Conservation (phyloP, 2,329 filamentous ascomycete species). For the Phaeosphaeria sp. region DNA sequence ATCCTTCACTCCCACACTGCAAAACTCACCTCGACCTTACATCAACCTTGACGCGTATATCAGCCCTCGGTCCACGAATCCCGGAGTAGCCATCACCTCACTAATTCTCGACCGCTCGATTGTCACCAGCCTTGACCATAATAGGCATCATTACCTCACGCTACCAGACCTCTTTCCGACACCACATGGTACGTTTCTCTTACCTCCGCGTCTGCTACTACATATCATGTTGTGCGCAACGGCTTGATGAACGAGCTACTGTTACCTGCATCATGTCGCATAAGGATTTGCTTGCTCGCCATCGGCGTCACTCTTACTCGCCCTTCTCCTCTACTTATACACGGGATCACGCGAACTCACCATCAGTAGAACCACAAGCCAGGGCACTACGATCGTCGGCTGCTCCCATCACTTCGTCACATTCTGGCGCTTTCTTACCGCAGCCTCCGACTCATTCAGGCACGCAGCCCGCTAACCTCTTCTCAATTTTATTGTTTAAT, state of each 20-base stretch:
- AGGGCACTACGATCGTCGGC: background rate
- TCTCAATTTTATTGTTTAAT: conserved; percentile 14
- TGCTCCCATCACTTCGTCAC: background rate
- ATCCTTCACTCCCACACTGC: background rate
- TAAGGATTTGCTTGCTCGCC: background rate
- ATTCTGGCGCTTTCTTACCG: background rate
- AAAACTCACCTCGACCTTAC: background rate
- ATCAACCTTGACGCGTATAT: background rate
- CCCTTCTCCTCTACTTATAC: background rate
- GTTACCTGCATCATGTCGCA: conserved; percentile 3
- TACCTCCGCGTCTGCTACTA: background rate
- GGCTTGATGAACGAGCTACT: background rate
- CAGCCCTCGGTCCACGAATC: background rate
- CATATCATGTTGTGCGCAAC: conserved; percentile 5
- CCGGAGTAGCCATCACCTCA: background rate
- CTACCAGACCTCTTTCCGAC: background rate
- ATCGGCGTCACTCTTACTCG: background rate
- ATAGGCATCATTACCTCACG: background rate
- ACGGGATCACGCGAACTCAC: background rate
- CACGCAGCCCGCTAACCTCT: conserved; percentile 8
- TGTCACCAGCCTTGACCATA: background rate
- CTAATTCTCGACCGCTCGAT: background rate
- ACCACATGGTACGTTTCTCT: conserved; percentile 1
- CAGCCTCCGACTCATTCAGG: background rate
- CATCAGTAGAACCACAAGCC: background rate